Evolutionary conservation across 2,329 filamentous ascomycete genomes (phyloP), one percentile per base, ranked within the genome.

Genomic region (Colletotrichum orbiculare): DNA sequence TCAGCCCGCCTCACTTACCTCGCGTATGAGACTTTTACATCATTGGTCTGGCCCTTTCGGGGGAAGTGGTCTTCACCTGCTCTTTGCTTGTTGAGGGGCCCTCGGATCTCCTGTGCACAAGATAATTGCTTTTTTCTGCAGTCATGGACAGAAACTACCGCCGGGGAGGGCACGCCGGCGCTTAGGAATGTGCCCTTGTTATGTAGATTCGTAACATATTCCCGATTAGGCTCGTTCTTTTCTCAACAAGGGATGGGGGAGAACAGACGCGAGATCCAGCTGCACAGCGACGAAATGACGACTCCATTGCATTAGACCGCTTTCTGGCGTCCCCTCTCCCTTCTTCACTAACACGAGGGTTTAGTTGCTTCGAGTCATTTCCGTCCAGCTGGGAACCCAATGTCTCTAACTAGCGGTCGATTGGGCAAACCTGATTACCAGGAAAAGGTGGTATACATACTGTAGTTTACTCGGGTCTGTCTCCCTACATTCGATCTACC

Each of bases 281-380:
- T 11, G 43, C 54, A 15, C 42, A 42, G 37, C 39, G 46, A 12
- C 33, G 46, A 25, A 38, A 65, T 53, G 62, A 62, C 58, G 58
- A 38, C 46, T 34, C 25, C 42, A 17, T 25, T 50, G 61, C 49
- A 54, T 54, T 34, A 54, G 25, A 34, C 46, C 54, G 42, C 54
- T 46, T n/a, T 17, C 15, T 46, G n/a, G 43, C n/a, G 5, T 33
- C 43, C 35, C 25, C 52, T 53, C 62, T 65, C 62, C 35, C 58
- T 65, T 65, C 62, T 65, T 62, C 62, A 65, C 33, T 46, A 50
- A 62, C 62, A 65, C 62, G 62, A 65, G 62, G 59, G 37, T n/a
- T 17, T 42, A 43, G 15, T 34, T 61, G 52, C 47, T 52, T 52
- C 46, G 52, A 39, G 39, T 15, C 41, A 17, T 39, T 47, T 52